Conservation (phyloP, 192 early-diverging fungal genomes). For the Backusella macrospora region DNA sequence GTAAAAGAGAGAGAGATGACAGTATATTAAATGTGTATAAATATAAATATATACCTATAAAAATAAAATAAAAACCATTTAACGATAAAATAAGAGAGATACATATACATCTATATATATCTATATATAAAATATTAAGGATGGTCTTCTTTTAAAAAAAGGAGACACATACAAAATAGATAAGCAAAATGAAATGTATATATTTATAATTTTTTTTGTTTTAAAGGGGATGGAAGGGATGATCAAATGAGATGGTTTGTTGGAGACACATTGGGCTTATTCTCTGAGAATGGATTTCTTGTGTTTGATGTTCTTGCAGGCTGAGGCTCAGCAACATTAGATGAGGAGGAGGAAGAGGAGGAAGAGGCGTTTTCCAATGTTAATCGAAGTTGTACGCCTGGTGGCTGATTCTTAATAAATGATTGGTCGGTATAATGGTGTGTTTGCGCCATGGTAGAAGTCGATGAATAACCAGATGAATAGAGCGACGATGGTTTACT, state of each 20-base stretch:
- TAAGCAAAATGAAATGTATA: constrained; percentile 8
- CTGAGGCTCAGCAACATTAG: constrained; percentile 8
- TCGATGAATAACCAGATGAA: constrained; percentile 11
- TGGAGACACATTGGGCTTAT: neutral
- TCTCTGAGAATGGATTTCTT: constrained; percentile 12
- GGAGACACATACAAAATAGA: constrained; percentile 5
- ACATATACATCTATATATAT: neutral
- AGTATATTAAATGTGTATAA: too few species aligned
- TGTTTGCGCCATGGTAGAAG: neutral
- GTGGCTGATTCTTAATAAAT: constrained; percentile 14
- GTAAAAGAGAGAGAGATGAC: too few species aligned
- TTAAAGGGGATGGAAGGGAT: constrained; percentile 3
- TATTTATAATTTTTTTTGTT: constrained; percentile 13
- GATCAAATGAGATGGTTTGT: neutral
- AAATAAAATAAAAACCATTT: neutral
- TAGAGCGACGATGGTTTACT: constrained; percentile 6
- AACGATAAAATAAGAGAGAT: neutral
- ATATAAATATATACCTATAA: neutral
- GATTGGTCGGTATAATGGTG: constrained; percentile 7
- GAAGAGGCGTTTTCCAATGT: constrained; percentile 11
- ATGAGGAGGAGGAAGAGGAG: neutral
- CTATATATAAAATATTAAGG: neutral
- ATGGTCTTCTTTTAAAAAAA: neutral
- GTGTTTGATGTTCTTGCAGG: constrained; percentile 7
- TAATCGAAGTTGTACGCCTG: neutral